Conservation (phyloP, 441 rosid species). For the Viola pubescens region DNA sequence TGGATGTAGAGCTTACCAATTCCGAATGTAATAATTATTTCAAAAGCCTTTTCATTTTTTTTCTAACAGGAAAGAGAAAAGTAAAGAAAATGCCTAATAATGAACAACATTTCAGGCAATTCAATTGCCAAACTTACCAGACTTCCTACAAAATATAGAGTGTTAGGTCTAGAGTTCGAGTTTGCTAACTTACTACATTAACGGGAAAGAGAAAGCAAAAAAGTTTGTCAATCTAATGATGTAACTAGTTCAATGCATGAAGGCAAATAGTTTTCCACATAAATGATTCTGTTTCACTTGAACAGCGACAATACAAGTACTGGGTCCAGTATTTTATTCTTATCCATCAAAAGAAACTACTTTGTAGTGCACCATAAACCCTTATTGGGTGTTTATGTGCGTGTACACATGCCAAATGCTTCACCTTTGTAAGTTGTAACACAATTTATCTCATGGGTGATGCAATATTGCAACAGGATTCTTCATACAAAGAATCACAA, state of each 20-base stretch:
- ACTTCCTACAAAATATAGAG: too few relatives aligned
- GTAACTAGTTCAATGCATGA: neutral
- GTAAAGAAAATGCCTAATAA: conserved; percentile 3
- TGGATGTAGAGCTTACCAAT: neutral
- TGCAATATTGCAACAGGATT: too few relatives aligned
- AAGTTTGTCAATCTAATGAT: too few relatives aligned
- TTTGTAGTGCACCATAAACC: neutral
- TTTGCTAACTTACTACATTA: too few relatives aligned
- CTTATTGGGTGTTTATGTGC: neutral
- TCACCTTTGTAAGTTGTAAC: too few relatives aligned
- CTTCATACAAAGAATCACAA: too few relatives aligned
- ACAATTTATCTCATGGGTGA: too few relatives aligned
- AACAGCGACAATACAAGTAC: conserved; percentile 6
- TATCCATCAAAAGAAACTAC: neutral
- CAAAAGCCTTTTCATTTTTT: neutral
- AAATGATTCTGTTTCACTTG: neutral
- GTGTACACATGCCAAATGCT: neutral
- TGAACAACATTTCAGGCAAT: neutral
- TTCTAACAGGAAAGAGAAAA: neutral
- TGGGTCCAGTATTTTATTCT: neutral
- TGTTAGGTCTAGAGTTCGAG: too few relatives aligned
- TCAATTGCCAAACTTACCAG: neutral
- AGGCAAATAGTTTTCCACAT: neutral
- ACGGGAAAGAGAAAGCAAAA: too few relatives aligned
- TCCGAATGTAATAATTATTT: conserved; percentile 1